phyloP scores from a whole-genome alignment of 2,329 filamentous ascomycete species.

The Grosmannia penicillata region DNA sequence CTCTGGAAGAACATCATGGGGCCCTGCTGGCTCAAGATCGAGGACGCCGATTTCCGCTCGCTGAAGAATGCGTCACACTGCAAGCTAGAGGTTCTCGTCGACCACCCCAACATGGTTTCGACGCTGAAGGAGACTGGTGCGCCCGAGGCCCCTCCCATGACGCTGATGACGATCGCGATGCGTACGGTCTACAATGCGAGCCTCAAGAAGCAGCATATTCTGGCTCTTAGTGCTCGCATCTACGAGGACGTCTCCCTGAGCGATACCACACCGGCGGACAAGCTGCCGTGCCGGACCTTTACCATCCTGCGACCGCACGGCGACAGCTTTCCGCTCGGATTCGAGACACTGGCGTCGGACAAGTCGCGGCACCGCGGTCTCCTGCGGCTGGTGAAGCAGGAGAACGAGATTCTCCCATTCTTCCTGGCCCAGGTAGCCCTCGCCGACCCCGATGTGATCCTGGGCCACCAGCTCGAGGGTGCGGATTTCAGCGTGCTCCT shows the following conservation, averaged over 20 bases:
- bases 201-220: conserved; percentile 91
- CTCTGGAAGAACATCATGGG: conserved; percentile 99
- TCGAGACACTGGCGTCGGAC: conserved; percentile 59
- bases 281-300: conserved; percentile 78
- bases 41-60: conserved; percentile 66
- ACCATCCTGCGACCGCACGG: conserved; percentile 76
- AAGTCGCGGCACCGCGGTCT: conserved; percentile 51
- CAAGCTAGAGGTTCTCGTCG: conserved; percentile 78
- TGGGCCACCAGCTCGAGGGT: conserved; percentile 93
- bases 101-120: conserved; percentile 62
- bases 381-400: conserved; percentile 69
- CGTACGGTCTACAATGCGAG: conserved; percentile 79
- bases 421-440: conserved; percentile 81
- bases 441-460: conserved; percentile 81
- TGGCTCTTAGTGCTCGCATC: conserved; percentile 79
- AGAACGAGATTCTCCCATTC: conserved; percentile 71
- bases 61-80: conserved; percentile 93
- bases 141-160: conserved; percentile 71
- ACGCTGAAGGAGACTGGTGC: conserved; percentile 64
- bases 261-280: conserved; percentile 78
- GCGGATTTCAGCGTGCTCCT: conserved; percentile 89
- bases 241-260: conserved; percentile 82
- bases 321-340: conserved; percentile 67
- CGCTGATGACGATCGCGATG: conserved; percentile 87
- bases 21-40: conserved; percentile 89